Conservation (phyloP, 495 filamentous ascomycete species). For the Glonium stellatum region DNA sequence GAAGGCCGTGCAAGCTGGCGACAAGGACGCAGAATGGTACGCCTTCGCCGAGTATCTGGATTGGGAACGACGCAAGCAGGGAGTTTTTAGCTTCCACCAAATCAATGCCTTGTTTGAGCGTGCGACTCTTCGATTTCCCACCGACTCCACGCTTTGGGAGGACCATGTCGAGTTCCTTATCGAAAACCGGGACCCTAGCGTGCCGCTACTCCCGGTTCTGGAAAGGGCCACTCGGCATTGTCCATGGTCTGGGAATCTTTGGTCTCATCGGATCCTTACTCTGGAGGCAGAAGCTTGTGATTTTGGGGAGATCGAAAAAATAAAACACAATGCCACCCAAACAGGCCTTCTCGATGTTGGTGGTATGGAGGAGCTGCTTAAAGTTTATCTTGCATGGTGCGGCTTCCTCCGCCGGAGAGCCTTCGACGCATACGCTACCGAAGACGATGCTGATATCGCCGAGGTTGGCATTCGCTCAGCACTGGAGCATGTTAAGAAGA, state of each 20-base stretch:
- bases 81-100: conserved; percentile 50
- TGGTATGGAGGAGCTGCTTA: conserved; percentile 77
- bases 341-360: conserved; percentile 65
- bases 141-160: conserved; percentile 67
- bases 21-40: conserved; percentile 50
- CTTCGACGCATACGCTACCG: conserved; percentile 60
- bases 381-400: conserved; percentile 88
- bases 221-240: conserved; percentile 79
- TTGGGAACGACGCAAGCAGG: conserved; percentile 62
- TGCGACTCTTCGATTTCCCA: conserved; percentile 59
- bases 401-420: conserved; percentile 80
- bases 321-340: conserved; percentile 87
- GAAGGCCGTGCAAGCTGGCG: conserved; percentile 50
- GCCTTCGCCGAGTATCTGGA: conserved; percentile 70
- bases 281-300: conserved; percentile 67
- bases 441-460: conserved; percentile 84
- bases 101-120: conserved; percentile 73
- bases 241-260: conserved; percentile 84
- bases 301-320: conserved; percentile 73
- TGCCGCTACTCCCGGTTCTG: conserved; percentile 42
- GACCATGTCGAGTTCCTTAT: conserved; percentile 71
- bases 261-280: conserved; percentile 79
- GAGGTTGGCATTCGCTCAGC: conserved; percentile 83
- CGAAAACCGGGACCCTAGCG: conserved; percentile 35
- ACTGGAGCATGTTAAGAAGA: conserved; percentile 70